phyloP scores from a whole-genome alignment of 371 early-diverging fungal genomes.

The Cokeromyces recurvatus region DNA sequence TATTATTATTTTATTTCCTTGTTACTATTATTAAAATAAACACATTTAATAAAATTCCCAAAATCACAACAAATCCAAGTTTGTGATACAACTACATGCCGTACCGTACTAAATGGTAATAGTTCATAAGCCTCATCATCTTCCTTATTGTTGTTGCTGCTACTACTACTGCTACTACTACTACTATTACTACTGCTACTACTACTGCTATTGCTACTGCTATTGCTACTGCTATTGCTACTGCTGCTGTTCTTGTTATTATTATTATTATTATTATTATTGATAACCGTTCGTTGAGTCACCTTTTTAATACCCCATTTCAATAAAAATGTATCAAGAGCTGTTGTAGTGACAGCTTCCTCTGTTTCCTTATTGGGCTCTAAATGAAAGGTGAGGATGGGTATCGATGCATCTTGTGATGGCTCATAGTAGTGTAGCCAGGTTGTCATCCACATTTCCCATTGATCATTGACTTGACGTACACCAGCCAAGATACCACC shows the following conservation, averaged over 20 bases:
- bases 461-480: slow-evolving; percentile 13
- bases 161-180: neutral
- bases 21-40: neutral
- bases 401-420: too few species aligned
- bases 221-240: neutral
- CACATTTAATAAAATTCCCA: slow-evolving; percentile 40
- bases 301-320: too few species aligned
- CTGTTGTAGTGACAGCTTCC: too few species aligned
- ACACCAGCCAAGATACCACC: slow-evolving; percentile 37
- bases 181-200: too few species aligned
- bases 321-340: too few species aligned
- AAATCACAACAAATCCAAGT: slow-evolving; percentile 41
- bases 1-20: neutral
- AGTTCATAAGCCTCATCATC: slow-evolving; percentile 25
- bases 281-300: too few species aligned
- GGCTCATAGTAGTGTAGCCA: slow-evolving; percentile 31
- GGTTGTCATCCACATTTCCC: slow-evolving; percentile 39
- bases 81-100: too few species aligned
- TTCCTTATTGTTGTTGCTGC: neutral
- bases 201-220: too few species aligned
- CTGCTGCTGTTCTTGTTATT: neutral
- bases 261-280: neutral
- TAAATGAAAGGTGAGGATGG: too few species aligned
- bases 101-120: slow-evolving; percentile 32
- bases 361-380: too few species aligned